Conservation (phyloP, 2,329 filamentous ascomycete species). For the Alternaria triticina region DNA sequence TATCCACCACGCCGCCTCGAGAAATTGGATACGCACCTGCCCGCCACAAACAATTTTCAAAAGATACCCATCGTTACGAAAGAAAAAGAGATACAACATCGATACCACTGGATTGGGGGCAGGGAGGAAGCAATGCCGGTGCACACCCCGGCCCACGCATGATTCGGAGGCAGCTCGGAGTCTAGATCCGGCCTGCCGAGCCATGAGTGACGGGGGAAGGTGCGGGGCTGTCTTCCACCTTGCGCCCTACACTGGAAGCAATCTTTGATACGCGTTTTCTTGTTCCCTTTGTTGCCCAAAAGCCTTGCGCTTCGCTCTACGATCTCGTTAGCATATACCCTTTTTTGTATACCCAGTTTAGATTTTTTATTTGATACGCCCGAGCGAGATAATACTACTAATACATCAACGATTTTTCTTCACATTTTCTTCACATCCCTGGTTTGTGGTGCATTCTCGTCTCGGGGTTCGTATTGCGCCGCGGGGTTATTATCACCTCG, state of each 20-base stretch:
- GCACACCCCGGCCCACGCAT: conserved; percentile 2
- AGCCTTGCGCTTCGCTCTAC: background rate
- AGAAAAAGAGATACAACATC: background rate
- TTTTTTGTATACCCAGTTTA: conserved; percentile 8
- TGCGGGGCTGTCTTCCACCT: conserved; percentile 13
- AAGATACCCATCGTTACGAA: conserved; percentile 12
- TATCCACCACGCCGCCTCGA: background rate
- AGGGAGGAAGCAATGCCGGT: background rate
- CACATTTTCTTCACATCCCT: background rate
- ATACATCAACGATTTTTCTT: background rate
- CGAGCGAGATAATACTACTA: conserved; percentile 2
- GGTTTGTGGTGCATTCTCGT: background rate
- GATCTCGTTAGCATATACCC: conserved; percentile 4
- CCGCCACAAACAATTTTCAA: background rate
- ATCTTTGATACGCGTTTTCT: conserved; percentile 12
- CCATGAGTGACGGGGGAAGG: conserved; percentile 1
- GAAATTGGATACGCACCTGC: conserved; percentile 8
- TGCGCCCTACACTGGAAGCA: background rate
- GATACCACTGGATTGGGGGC: background rate
- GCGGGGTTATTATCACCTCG: conserved; percentile 1
- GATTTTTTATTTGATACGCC: background rate
- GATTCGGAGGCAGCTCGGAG: conserved; percentile 10
- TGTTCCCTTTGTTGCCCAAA: conserved; percentile 11
- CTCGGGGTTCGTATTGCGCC: background rate
- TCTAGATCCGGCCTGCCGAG: conserved; percentile 3